phyloP scores from a whole-genome alignment of 2,329 filamentous ascomycete genomes.

The Thelonectria discophora region DNA sequence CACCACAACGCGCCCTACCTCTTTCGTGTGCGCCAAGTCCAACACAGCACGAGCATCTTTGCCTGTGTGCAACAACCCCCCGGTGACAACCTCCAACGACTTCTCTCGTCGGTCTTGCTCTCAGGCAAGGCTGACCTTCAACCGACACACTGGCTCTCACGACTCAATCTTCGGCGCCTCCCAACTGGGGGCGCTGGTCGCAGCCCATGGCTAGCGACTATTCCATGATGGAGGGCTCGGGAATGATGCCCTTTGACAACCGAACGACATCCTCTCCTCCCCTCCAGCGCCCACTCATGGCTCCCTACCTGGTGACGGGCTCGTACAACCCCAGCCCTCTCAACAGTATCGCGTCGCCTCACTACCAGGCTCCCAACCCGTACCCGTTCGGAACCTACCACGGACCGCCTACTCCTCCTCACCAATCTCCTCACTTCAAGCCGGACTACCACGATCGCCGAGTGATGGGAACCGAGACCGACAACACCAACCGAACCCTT shows the following conservation, averaged over 20 bases:
- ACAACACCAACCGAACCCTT: constrained; percentile 36
- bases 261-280: constrained; percentile 50
- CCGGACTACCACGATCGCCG: constrained; percentile 47
- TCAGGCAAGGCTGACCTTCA: constrained; percentile 36
- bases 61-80: constrained; percentile 11
- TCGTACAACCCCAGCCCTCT: constrained; percentile 56
- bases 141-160: constrained; percentile 56
- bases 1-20: constrained; percentile 7
- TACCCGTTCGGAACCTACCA: constrained; percentile 57
- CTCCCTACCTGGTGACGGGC: constrained; percentile 57
- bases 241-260: constrained; percentile 60
- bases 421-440: constrained; percentile 47
- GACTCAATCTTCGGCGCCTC: constrained; percentile 54
- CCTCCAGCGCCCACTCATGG: constrained; percentile 54
- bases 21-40: constrained; percentile 3
- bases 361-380: constrained; percentile 53
- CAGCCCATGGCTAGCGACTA: constrained; percentile 60
- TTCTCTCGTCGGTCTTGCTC: constrained; percentile 39
- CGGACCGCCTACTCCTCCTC: constrained; percentile 47
- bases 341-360: constrained; percentile 52
- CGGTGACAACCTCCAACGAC: constrained; percentile 11
- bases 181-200: constrained; percentile 65
- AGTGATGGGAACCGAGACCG: constrained; percentile 33
- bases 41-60: constrained; percentile 19
- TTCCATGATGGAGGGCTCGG: constrained; percentile 57